Evolutionary conservation across 2,329 filamentous ascomycete species (phyloP), one percentile per base, ranked within the genome.

Genomic region (Colletotrichum somersetense): DNA sequence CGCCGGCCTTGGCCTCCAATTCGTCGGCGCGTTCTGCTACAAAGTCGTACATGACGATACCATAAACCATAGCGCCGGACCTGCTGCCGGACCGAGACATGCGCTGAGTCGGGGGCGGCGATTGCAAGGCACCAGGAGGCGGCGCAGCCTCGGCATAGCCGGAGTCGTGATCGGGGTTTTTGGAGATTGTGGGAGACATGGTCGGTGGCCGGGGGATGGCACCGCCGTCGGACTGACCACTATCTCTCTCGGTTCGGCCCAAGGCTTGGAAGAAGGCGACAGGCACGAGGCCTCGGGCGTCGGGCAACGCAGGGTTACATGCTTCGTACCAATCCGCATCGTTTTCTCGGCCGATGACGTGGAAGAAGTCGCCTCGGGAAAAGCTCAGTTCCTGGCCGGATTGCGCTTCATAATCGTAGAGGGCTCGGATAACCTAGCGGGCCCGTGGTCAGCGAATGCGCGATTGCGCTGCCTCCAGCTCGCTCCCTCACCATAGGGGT

Each of bases 271-370:
- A 99, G 84, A 95, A 98, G 70, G 92, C 90, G 70, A 98, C 96
- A 10, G 96, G 96, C 56, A 99, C 96, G 73, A 99, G 89, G 73
- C 96, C 96, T 76, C 95, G 91, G 62, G 94, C 94, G 83, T 92
- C 92, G 78, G 93, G 94, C 75, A 97, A 87, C 62, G 93, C 89
- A 73, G 96, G 96, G 80, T 99, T 99, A 87, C 95, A 98, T 67
- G 96, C 96, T 84, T 98, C 96, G 87, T 98, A 99, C 96, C 96
- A 99, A 80, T 98, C 94, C 52, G 86, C 85, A 81, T 98, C 96
- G 86, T 98, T 92, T 85, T 98, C 96, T 81, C 96, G 92, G 78
- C 93, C 94, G 81, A 98, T 96, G 75, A 99, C 96, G 85, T 98
- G 96, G 81, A 99, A 96, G 83, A 98, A 99, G 82, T 99, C 96